Conservation (phyloP, 441 rosid genomes). For the Mallotus japonicus region DNA sequence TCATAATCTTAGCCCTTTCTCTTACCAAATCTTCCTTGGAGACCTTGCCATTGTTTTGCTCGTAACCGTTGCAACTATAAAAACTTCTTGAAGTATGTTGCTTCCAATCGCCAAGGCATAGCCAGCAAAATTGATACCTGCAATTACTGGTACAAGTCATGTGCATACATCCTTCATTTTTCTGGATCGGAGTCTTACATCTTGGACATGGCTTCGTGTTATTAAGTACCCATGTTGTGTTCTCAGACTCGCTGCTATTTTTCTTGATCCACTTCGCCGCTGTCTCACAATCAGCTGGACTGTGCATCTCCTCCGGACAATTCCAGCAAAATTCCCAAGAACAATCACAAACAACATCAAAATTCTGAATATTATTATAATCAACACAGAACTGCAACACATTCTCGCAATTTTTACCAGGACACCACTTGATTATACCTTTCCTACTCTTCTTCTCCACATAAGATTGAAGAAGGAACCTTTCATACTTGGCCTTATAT, state of each 20-base stretch:
- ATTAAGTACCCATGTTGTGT: conserved; percentile 29
- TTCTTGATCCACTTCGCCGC: not conserved
- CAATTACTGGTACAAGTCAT: conserved; percentile 37
- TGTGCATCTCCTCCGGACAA: conserved; percentile 34
- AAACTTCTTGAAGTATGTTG: not conserved
- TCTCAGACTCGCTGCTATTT: conserved; percentile 24
- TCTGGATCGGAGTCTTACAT: conserved; percentile 32
- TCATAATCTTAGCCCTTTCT: no score
- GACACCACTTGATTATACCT: conserved; percentile 35
- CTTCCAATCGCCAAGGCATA: conserved; percentile 21
- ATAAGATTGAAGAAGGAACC: no score
- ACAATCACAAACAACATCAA: conserved; percentile 12
- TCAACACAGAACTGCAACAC: conserved; percentile 28
- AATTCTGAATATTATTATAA: conserved; percentile 21
- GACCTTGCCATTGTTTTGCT: no score
- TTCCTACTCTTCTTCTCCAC: conserved; percentile 6
- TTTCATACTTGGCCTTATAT: conserved; percentile 18
- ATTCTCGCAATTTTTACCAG: conserved; percentile 35
- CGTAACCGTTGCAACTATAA: no score
- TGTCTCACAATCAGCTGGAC: conserved; percentile 33
- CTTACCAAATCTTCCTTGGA: no score
- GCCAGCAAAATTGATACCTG: conserved; percentile 37
- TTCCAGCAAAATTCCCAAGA: conserved; percentile 38
- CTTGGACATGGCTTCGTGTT: conserved; percentile 38
- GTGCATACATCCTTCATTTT: conserved; percentile 35